Conservation (phyloP, 768 basidiomycete genomes). For the Suillus cothurnatus region DNA sequence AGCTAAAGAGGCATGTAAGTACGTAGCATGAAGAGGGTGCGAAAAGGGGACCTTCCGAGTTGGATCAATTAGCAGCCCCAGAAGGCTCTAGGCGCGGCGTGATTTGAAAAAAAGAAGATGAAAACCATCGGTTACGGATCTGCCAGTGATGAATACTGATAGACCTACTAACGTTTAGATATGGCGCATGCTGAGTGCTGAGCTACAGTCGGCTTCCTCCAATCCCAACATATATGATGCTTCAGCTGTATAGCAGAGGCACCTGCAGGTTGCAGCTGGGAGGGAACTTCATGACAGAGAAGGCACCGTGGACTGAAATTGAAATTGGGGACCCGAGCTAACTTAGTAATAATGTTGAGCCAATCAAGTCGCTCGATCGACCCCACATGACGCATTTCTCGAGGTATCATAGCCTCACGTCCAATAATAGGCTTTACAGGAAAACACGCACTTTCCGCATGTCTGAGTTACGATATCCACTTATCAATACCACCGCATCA, state of each 20-base stretch:
- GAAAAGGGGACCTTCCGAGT: not conserved
- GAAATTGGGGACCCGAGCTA: no score
- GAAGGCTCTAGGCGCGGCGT: not conserved
- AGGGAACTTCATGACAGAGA: no score
- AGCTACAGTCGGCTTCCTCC: no score
- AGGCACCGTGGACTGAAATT: no score
- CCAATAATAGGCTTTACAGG: not conserved
- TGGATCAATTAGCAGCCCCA: not conserved
- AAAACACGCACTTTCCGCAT: conserved; percentile 2
- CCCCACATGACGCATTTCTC: not conserved
- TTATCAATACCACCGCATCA: not conserved
- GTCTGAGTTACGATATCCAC: not conserved
- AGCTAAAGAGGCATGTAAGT: not conserved
- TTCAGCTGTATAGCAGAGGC: no score
- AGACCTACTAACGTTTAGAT: no score
- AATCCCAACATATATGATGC: no score
- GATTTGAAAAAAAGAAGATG: no score
- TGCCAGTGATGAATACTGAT: not conserved
- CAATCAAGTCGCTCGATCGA: not conserved
- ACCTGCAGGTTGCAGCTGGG: no score
- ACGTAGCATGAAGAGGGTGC: not conserved
- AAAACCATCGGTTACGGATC: no score
- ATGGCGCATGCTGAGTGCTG: no score
- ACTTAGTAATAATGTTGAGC: not conserved
- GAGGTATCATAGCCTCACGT: not conserved